Conservation (phyloP, 306 rosid species). For the Prinsepia uniflora region DNA sequence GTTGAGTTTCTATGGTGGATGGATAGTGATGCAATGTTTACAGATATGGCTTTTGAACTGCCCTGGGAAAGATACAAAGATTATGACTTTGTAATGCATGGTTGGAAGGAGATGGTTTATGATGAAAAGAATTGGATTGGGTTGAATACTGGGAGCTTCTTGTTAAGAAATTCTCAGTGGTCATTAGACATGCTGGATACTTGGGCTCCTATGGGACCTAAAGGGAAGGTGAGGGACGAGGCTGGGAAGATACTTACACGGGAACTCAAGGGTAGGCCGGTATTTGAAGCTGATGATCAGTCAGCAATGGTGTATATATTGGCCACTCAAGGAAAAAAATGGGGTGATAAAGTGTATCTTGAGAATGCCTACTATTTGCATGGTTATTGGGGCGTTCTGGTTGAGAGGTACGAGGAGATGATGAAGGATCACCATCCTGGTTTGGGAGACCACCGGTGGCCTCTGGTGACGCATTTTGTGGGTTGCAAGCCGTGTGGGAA, state of each 20-base stretch:
- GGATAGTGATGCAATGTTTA: slow-evolving; percentile 94
- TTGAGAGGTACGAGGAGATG: slow-evolving; percentile 83
- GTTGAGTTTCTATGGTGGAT: slow-evolving; percentile 92
- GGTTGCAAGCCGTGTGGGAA: slow-evolving; percentile 95
- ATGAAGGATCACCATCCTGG: slow-evolving; percentile 75
- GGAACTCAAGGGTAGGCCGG: slow-evolving; percentile 64
- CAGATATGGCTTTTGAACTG: slow-evolving; percentile 83
- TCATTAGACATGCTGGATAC: slow-evolving; percentile 77
- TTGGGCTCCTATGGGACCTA: slow-evolving; percentile 99
- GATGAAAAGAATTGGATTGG: slow-evolving; percentile 88
- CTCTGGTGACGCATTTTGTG: slow-evolving; percentile 86
- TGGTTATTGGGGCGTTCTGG: slow-evolving; percentile 90
- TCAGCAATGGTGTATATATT: slow-evolving; percentile 78
- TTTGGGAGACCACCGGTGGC: slow-evolving; percentile 87
- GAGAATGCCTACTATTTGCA: slow-evolving; percentile 69
- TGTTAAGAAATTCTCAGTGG: slow-evolving; percentile 77
- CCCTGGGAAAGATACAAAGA: slow-evolving; percentile 83
- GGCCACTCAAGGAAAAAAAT: slow-evolving; percentile 47
- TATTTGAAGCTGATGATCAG: slow-evolving; percentile 84
- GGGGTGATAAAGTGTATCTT: slow-evolving; percentile 74
- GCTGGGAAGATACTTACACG: slow-evolving; percentile 75
- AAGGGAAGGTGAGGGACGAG: slow-evolving; percentile 68
- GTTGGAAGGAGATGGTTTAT: slow-evolving; percentile 79
- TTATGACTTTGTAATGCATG: slow-evolving; percentile 65
- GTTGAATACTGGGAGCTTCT: slow-evolving; percentile 82